Evolutionary conservation across 208 protist species (phyloP).

Genomic region (Phytomonas sp.): DNA sequence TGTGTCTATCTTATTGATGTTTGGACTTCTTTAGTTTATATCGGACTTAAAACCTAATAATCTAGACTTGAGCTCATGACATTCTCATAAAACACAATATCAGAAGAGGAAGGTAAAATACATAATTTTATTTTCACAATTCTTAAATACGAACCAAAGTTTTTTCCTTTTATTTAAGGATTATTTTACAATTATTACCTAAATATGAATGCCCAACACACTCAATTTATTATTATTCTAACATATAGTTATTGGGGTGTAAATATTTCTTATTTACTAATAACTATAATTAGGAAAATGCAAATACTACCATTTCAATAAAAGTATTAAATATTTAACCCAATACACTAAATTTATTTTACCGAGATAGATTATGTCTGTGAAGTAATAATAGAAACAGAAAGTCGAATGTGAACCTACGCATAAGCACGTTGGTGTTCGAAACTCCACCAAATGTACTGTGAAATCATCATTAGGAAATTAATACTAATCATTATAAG

Average conservation of each 20-base stretch:
- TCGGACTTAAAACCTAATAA: not conserved
- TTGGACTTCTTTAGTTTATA: not conserved
- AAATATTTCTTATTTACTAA: not conserved
- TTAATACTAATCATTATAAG: not conserved
- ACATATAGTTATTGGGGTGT: not conserved
- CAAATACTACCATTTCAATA: not conserved
- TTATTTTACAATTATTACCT: not conserved
- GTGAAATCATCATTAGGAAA: constrained; percentile 4
- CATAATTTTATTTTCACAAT: not conserved
- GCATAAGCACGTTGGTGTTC: not conserved
- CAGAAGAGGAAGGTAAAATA: too few relatives aligned
- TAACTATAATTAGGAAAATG: not conserved
- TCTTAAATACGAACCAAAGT: not conserved
- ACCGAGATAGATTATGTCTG: not conserved
- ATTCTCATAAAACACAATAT: too few relatives aligned
- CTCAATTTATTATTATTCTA: not conserved
- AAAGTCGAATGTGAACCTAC: not conserved
- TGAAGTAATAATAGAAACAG: not conserved
- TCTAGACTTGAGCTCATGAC: not conserved
- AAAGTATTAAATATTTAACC: not conserved
- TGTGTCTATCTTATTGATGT: not conserved
- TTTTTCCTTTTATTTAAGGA: not conserved
- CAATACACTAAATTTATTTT: not conserved
- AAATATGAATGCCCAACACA: not conserved
- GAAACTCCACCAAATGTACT: not conserved